These are phyloP conservation scores for Yamadazyma conglobata DNA, from an alignment of 1,139 yeast species.

Conservation along the genomic window DNA sequence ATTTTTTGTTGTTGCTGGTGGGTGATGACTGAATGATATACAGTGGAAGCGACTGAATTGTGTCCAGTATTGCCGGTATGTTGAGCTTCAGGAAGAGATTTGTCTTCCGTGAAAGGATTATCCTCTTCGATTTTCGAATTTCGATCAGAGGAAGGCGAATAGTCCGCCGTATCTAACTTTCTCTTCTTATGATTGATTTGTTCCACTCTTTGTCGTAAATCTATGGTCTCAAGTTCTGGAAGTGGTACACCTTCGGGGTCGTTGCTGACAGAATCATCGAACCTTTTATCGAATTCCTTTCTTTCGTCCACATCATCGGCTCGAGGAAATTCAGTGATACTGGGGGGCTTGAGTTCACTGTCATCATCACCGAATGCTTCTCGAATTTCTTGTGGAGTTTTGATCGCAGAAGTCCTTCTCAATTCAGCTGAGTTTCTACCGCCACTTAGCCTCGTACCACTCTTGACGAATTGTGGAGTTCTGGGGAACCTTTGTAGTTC, in stretches of 20 bases:
- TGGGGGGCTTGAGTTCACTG: constrained; percentile 35
- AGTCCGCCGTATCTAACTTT: constrained; percentile 9
- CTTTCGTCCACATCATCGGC: not conserved
- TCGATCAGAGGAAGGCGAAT: not conserved
- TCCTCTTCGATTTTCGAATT: constrained; percentile 8
- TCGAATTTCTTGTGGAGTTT: constrained; percentile 27
- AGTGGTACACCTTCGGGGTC: constrained; percentile 20
- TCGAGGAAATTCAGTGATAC: constrained; percentile 5
- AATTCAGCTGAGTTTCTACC: constrained; percentile 12
- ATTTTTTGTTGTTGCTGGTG: constrained; percentile 13
- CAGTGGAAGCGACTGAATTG: constrained; percentile 26
- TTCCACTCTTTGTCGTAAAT: constrained; percentile 14
- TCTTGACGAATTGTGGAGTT: constrained; percentile 37
- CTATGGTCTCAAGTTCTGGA: constrained; percentile 25
- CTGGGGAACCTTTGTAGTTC: constrained; percentile 44
- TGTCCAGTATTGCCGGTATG: constrained; percentile 9
- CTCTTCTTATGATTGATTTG: constrained; percentile 11
- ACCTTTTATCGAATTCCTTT: not conserved
- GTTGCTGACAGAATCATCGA: too few species aligned
- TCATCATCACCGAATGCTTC: constrained; percentile 27
- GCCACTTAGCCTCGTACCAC: constrained; percentile 4
- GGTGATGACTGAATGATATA: constrained; percentile 27
- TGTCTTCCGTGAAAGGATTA: constrained; percentile 10
- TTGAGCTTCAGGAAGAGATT: not conserved
- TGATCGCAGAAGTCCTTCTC: constrained; percentile 16